Conservation (phyloP, 2,329 filamentous ascomycete species). For the Phyllachora maydis region DNA sequence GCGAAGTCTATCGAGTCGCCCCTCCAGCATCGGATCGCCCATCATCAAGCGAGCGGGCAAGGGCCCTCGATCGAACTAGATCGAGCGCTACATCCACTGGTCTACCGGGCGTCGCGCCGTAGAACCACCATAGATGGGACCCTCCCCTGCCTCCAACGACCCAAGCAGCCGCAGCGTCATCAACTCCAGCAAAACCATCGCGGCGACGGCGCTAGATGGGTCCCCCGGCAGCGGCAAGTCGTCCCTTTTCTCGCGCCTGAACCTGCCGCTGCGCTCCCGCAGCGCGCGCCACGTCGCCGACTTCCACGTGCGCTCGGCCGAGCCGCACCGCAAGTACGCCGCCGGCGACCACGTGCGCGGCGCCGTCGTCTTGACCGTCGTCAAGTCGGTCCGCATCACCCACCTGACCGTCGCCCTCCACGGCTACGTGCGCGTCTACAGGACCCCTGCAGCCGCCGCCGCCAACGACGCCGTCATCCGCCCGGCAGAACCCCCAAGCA, state of each 20-base stretch:
- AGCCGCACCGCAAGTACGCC: conserved; percentile 57
- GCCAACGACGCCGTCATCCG: conserved; percentile 23
- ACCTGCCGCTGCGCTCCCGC: conserved; percentile 26
- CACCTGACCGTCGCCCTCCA: conserved; percentile 62
- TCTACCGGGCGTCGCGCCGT: too few species aligned
- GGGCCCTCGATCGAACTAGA: too few species aligned
- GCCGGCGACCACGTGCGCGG: conserved; percentile 59
- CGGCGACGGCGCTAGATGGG: conserved; percentile 13
- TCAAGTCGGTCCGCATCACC: conserved; percentile 58
- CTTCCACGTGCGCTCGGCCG: conserved; percentile 57
- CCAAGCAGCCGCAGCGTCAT: conserved; percentile 2
- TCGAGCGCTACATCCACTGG: too few species aligned
- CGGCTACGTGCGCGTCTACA: conserved; percentile 63
- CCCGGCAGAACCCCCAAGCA: conserved; percentile 16
- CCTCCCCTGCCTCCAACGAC: conserved; percentile 17
- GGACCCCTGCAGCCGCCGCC: conserved; percentile 38
- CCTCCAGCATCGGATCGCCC: too few species aligned
- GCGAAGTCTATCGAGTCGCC: too few species aligned
- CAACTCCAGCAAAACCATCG: conserved; percentile 5
- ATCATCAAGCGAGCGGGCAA: too few species aligned
- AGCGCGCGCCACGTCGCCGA: conserved; percentile 46
- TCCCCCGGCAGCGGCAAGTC: conserved; percentile 16
- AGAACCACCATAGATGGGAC: conserved; percentile 26
- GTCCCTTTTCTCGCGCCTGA: conserved; percentile 31
- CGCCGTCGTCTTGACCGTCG: conserved; percentile 48